Evolutionary conservation across 176 grass and related monocot genomes (phyloP).

Genomic region (Oryza brachyantha): DNA sequence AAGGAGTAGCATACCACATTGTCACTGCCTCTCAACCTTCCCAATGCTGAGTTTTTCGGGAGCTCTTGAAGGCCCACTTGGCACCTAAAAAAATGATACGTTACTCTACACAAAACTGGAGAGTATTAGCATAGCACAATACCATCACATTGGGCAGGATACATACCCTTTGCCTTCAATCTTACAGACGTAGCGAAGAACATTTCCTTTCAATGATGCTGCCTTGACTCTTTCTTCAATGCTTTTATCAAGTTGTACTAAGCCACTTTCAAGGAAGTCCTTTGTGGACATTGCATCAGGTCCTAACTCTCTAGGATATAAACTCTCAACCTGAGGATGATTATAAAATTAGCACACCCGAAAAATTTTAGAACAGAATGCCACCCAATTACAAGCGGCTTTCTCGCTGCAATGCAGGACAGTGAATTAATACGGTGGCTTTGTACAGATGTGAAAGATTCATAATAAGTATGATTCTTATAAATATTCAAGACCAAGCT

Average conservation of each 20-base stretch:
- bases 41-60: constrained; percentile 78
- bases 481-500: background rate
- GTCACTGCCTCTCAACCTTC: constrained; percentile 93
- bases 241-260: constrained; percentile 60
- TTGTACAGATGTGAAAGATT: background rate
- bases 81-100: constrained; percentile 51
- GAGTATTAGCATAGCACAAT: background rate
- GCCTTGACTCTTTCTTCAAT: constrained; percentile 64
- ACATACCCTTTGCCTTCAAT: constrained; percentile 56
- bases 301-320: constrained; percentile 81
- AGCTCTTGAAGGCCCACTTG: constrained; percentile 78
- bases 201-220: constrained; percentile 78
- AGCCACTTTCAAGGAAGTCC: constrained; percentile 67
- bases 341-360: constrained; percentile 1
- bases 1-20: constrained; percentile 67
- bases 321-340: constrained; percentile 75
- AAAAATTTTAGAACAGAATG: background rate
- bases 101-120: background rate
- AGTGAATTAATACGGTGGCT: background rate
- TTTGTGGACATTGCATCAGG: constrained; percentile 57
- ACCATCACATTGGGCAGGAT: constrained; percentile 1
- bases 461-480: background rate
- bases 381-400: background rate
- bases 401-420: background rate
- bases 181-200: constrained; percentile 80